Base-by-base conservation (phyloP, 768 basidiomycete species). In the Tricholoma hemisulphureum region DNA sequence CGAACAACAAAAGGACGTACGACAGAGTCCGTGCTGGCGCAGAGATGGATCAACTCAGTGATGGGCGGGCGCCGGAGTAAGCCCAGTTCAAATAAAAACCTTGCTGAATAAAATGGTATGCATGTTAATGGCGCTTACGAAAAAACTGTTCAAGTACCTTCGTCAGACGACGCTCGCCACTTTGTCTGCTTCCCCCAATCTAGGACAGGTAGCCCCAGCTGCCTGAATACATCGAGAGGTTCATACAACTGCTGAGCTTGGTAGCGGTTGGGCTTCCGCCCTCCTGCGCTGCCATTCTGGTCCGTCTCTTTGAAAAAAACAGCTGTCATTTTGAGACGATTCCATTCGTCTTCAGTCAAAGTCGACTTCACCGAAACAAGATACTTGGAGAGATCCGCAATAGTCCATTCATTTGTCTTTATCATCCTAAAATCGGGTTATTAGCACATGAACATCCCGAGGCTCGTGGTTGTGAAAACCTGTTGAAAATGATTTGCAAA, bases 341-440 rank as follows among this genome's bases (percentile, higher is more conserved):
- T 63, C 65, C 77, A 70, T 62, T 84, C 83, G 57, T 78, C 77
- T 2, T 65, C 54, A 8, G 73, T 77, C 51, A 83, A 65, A 1
- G 77, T 77, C 14, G 84, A 80, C 65, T 85, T 84, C 8, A 97
- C 90, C 2, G 88, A 87, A 34, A 92, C 89, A 10, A 99, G 82
- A 69, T 99, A 97, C 66, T 87, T 89, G 53, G 88, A 82, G 14
- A 99, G 79, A 59, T 97, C 91, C 10, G 85, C 81, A 51, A 89
- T 86, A 1, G 88, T 90, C 95, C 94, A 95, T 61, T 91, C 88
- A 26, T 93, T 93, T 46, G 90, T 91, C 69, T 88, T 90, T 62
- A 93, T 84, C 89, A 93, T 91, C 69, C 91, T 93, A 59, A 34
- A 43, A n/a, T 50, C 50, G 26, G 14, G 37, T 49, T 43, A 39